phyloP scores from a whole-genome alignment of 345 rosid genomes.

The Eucalyptus cloeziana region DNA sequence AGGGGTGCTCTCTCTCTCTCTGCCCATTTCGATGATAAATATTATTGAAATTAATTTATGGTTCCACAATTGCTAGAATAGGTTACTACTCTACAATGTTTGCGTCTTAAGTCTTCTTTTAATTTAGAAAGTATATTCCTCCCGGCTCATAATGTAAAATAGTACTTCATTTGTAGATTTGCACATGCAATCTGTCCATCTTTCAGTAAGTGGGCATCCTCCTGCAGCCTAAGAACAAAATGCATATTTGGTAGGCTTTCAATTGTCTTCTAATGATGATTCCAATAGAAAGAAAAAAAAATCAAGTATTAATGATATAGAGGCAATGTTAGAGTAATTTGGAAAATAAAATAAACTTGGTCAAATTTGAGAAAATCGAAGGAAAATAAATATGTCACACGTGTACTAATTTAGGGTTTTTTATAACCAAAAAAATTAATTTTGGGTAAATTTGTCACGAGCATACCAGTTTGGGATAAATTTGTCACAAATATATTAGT shows the following conservation, averaged over 20 bases:
- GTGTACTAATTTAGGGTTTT: fast-evolving
- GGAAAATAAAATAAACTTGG: too few species aligned
- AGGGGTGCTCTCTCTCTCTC: background rate
- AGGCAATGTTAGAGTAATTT: background rate
- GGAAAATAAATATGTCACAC: fast-evolving
- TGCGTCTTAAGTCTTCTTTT: background rate
- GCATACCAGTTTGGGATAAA: fast-evolving
- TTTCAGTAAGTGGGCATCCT: background rate
- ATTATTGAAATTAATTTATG: background rate
- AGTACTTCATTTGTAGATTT: background rate
- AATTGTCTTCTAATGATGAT: background rate
- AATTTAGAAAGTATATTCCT: background rate
- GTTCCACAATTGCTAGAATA: background rate
- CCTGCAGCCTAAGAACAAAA: fast-evolving
- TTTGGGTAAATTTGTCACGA: background rate
- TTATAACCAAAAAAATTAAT: fast-evolving
- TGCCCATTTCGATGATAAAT: background rate
- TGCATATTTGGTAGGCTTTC: background rate
- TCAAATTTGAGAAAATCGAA: background rate
- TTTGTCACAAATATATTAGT: fast-evolving
- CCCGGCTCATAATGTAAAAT: background rate
- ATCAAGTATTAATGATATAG: background rate
- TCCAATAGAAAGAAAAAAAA: background rate
- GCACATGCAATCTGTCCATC: too few species aligned
- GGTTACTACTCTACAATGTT: background rate